These are phyloP conservation scores for Friedmanniomyces simplex DNA, from an alignment of 495 filamentous ascomycete genomes.

Conservation along the genomic window DNA sequence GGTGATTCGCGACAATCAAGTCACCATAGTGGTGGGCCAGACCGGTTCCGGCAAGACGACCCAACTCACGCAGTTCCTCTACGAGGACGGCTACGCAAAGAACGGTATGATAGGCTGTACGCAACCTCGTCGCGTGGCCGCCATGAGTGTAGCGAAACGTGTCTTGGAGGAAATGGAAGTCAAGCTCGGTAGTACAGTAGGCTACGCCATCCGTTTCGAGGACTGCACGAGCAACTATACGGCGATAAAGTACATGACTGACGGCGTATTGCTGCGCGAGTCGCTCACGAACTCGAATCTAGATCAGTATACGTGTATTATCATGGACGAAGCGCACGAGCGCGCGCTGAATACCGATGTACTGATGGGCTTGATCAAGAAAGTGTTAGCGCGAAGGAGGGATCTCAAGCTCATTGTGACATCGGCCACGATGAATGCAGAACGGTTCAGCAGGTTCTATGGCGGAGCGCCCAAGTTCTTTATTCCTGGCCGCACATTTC, in stretches of 20 bases:
- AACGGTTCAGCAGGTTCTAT: slow-evolving; percentile 91
- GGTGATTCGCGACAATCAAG: slow-evolving; percentile 93
- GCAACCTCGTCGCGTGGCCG: slow-evolving; percentile 87
- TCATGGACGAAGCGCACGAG: slow-evolving; percentile 99
- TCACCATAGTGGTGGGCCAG: slow-evolving; percentile 91
- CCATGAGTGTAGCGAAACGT: slow-evolving; percentile 97
- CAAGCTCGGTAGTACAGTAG: slow-evolving; percentile 75
- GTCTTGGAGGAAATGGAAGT: slow-evolving; percentile 99
- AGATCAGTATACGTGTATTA: slow-evolving; percentile 94
- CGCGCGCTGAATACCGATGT: slow-evolving; percentile 95
- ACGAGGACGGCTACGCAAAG: slow-evolving; percentile 86
- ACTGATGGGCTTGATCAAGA: slow-evolving; percentile 94
- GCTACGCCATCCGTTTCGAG: slow-evolving; percentile 97
- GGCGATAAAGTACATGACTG: slow-evolving; percentile 98
- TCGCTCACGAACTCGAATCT: slow-evolving; percentile 84
- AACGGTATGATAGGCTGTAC: slow-evolving; percentile 88
- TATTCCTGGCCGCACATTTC: too few relatives aligned
- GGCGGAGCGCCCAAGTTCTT: slow-evolving; percentile 96
- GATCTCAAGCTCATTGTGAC: slow-evolving; percentile 97
- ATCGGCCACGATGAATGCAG: slow-evolving; percentile 96
- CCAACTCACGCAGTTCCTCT: slow-evolving; percentile 88
- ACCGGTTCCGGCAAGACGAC: too few relatives aligned
- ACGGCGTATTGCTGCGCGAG: slow-evolving; percentile 89
- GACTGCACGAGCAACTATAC: slow-evolving; percentile 94
- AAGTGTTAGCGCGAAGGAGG: slow-evolving; percentile 77